Percentiles rank a stretch among this genome's conserved stretches.
phyloP scores from a whole-genome alignment of 306 rosid genomes.

The Acacia acuminata region DNA sequence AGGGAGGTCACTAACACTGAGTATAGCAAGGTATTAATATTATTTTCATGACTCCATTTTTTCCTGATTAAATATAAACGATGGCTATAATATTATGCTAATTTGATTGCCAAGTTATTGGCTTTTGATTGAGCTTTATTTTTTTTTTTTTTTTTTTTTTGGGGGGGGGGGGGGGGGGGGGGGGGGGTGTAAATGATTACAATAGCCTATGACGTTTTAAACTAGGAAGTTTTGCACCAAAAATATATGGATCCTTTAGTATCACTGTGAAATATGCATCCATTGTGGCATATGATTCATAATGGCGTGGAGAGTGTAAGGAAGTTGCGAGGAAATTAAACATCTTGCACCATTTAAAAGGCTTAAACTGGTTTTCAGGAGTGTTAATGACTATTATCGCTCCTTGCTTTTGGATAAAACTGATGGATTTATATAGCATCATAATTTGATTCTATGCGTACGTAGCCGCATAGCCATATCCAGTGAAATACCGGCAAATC shows the following conservation, averaged over 20 bases:
- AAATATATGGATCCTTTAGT: neutral
- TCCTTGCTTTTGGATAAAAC: neutral
- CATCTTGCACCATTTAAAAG: neutral
- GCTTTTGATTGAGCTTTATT: neutral
- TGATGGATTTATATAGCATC: neutral
- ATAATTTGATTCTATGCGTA: neutral
- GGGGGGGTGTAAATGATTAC: neutral
- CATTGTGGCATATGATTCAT: neutral
- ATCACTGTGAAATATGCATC: neutral
- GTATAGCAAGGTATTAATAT: conserved; percentile 67
- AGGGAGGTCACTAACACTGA: conserved; percentile 65
- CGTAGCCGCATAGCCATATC: neutral
- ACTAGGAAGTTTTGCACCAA: neutral
- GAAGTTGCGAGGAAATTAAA: neutral
- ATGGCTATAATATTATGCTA: neutral
- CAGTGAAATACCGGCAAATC: conserved; percentile 11
- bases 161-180: no score
- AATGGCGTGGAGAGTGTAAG: neutral
- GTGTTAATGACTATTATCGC: neutral
- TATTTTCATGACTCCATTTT: neutral
- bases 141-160: neutral
- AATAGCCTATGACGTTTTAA: neutral
- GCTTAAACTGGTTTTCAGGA: conserved; percentile 1
- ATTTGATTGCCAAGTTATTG: neutral
- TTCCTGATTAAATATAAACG: neutral